Evolutionary conservation across 139 green algal genomes (phyloP).

Genomic region (Ostreobium quekettii): DNA sequence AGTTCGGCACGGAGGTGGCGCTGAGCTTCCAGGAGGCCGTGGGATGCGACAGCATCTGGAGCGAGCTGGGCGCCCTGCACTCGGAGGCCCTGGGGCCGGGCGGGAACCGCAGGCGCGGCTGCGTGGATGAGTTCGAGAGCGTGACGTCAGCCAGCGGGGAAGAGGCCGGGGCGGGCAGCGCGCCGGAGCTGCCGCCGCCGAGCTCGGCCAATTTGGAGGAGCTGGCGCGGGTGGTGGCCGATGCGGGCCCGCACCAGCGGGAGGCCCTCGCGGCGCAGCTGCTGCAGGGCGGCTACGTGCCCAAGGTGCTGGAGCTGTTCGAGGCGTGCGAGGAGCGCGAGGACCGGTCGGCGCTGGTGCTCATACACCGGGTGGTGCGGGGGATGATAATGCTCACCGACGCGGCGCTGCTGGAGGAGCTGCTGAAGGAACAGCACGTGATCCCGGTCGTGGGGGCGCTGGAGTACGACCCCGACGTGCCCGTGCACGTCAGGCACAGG

Average conservation of each 20-base stretch:
- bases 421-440: slow-evolving; percentile 74
- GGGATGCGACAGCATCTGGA: slow-evolving; percentile 86
- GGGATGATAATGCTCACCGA: slow-evolving; percentile 89
- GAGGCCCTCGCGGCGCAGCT: slow-evolving; percentile 65
- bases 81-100: neutral
- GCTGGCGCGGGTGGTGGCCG: slow-evolving; percentile 57
- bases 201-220: slow-evolving; percentile 68
- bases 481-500: slow-evolving; percentile 62
- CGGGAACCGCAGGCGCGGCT: neutral
- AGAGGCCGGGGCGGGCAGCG: neutral
- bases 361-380: slow-evolving; percentile 63
- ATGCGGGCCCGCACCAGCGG: slow-evolving; percentile 58
- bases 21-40: slow-evolving; percentile 88
- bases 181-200: slow-evolving; percentile 62
- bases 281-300: slow-evolving; percentile 48
- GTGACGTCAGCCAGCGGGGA: slow-evolving; percentile 18
- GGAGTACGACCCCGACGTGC: slow-evolving; percentile 83
- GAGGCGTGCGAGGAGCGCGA: slow-evolving; percentile 89
- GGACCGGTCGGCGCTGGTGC: slow-evolving; percentile 59
- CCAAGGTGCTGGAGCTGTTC: slow-evolving; percentile 79
- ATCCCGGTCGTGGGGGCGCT: slow-evolving; percentile 85
- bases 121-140: neutral
- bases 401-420: slow-evolving; percentile 69
- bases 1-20: slow-evolving; percentile 84
- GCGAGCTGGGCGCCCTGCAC: slow-evolving; percentile 3